Evolutionary conservation across 257 asterid genomes (phyloP).

Genomic region (Buddleja alternifolia): DNA sequence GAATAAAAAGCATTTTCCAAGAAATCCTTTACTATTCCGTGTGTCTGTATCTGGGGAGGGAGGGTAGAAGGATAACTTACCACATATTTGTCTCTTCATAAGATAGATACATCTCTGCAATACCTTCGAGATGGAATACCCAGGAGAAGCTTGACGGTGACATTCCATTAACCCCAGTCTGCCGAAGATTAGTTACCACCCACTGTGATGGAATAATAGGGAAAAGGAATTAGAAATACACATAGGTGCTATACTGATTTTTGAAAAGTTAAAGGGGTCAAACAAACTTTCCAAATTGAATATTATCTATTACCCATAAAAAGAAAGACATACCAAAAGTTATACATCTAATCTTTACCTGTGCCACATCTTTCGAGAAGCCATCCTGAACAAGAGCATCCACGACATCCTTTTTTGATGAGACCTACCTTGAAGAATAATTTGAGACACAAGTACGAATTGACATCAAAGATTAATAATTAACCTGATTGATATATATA

Average conservation of each 20-base stretch:
- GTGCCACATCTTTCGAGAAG: slow-evolving; percentile 95
- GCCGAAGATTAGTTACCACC: slow-evolving; percentile 92
- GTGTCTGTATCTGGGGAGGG: too few relatives aligned
- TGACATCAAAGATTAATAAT: slow-evolving; percentile 17
- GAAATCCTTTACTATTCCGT: neutral
- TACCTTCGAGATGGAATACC: slow-evolving; percentile 84
- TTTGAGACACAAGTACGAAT: slow-evolving; percentile 29
- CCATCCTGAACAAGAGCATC: slow-evolving; percentile 76
- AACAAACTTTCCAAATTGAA: neutral
- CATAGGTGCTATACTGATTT: too few relatives aligned
- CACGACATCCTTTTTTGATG: slow-evolving; percentile 75
- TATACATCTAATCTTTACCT: slow-evolving; percentile 45
- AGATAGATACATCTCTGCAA: slow-evolving; percentile 89
- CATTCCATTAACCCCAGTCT: slow-evolving; percentile 53
- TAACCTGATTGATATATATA: neutral
- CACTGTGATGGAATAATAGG: slow-evolving; percentile 54
- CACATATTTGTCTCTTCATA: slow-evolving; percentile 90
- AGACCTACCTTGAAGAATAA: slow-evolving; percentile 75
- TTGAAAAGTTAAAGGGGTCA: slow-evolving; percentile 3
- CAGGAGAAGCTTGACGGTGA: slow-evolving; percentile 66
- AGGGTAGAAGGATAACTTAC: slow-evolving; percentile 40
- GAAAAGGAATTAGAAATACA: neutral
- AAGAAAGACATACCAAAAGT: neutral
- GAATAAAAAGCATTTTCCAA: neutral
- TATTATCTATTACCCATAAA: neutral